Base-by-base conservation (phyloP, 208 protist species). In the Acanthamoeba castellanii region DNA sequence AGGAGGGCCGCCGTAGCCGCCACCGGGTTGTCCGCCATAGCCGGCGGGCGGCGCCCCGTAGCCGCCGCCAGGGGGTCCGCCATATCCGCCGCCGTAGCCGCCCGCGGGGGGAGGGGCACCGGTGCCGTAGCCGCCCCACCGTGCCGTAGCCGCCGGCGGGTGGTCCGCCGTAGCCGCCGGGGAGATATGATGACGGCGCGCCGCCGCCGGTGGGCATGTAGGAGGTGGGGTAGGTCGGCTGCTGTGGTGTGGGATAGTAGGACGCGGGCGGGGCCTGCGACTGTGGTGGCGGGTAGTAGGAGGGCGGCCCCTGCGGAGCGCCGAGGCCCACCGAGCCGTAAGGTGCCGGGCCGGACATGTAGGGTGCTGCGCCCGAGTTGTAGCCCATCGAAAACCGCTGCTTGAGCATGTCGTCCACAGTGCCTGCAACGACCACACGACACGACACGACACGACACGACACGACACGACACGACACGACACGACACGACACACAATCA, bases 351-450 rank as follows among this genome's bases (percentile, higher is more conserved):
- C 14, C 47, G 45, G 78, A 87, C 25, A 20, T 32, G 78, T 87
- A 87, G 25, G 78, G 78, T 47, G 74, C 74, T 20, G 25, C 37
- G 2, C 34, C 9, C 7, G 74, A 55, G 74, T 32, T 32, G 74
- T 84, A 84, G 74, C 47, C 78, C 78, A 87, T 87, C 8, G 78
- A 87, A 87, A 61, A 87, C 20, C 78, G 78, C 78, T 87, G 78
- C 78, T 87, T 87, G 47, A 87, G 78, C 78, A 87, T 59, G 78
- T 87, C 78, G 3, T 87, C 78, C n/a, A 87, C 78, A 20, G 78
- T 87, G 78, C 78, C 55, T 59, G 55, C 55, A 59, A 81, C 34
- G 0, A 47, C 34, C 14, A 82, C 14, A 37, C 70, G 3, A 1
- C 37, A 84, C 11, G 5, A 42, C 37, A 84, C 11, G 9, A 50